Evolutionary conservation across 2,329 filamentous ascomycete genomes (phyloP).

Genomic region (Akanthomyces dipterigenus): DNA sequence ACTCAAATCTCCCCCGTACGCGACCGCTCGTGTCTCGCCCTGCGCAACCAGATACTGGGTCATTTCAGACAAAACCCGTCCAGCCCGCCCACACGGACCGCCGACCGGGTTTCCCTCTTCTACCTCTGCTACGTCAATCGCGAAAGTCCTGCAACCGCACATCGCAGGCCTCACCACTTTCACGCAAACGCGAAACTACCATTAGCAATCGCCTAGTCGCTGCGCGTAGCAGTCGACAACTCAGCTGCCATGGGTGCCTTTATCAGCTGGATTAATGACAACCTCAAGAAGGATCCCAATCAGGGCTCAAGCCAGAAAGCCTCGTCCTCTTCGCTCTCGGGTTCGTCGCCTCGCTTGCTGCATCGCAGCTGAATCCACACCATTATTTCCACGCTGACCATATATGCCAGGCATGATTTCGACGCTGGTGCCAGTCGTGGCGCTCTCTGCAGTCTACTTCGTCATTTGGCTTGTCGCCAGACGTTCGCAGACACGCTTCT

Average conservation of each 20-base stretch:
- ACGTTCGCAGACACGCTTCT: constrained; percentile 43
- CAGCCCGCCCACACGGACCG: constrained; percentile 2
- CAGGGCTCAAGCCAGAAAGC: constrained; percentile 19
- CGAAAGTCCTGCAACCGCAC: neutral
- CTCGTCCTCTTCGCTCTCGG: constrained; percentile 29
- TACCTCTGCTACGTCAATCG: neutral
- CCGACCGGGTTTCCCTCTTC: neutral
- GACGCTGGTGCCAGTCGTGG: constrained; percentile 47
- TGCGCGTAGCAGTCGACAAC: constrained; percentile 12
- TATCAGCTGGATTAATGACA: constrained; percentile 31
- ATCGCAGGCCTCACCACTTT: neutral
- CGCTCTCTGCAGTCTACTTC: constrained; percentile 43
- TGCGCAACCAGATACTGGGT: neutral
- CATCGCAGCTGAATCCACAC: neutral
- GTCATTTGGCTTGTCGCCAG: constrained; percentile 44
- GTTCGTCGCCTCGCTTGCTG: constrained; percentile 19
- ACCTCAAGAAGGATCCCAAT: constrained; percentile 19
- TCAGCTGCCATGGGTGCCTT: constrained; percentile 30
- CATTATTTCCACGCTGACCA: neutral
- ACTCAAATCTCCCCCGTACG: constrained; percentile 8
- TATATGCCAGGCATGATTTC: constrained; percentile 33
- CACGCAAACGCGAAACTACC: constrained; percentile 10
- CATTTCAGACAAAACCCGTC: constrained; percentile 7
- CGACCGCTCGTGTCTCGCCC: constrained; percentile 5
- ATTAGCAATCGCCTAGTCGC: constrained; percentile 6